Base-by-base conservation (phyloP, 257 asterid genomes). In the Nicotiana noctiflora region DNA sequence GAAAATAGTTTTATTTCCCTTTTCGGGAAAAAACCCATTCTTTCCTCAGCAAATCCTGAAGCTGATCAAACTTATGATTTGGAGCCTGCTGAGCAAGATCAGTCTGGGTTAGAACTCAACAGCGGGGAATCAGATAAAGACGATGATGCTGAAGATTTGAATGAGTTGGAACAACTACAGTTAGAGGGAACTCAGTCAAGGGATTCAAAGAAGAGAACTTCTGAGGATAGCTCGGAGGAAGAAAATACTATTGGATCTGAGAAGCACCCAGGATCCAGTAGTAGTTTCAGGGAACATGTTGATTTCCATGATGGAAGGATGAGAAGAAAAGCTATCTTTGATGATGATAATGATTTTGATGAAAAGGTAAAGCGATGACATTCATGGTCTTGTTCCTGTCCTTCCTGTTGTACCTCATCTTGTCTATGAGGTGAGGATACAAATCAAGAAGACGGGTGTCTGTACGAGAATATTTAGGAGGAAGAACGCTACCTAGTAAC, bases 271-370 rank as follows among this genome's bases (percentile, higher is more conserved):
- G 85, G 85, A 9, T 57, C 82, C 19, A 77, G 77, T 79, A 64
- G 77, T 87, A 81, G 87, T 80, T 81, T 90, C 18, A 81, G 79
- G 74, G 98, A 93, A 83, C 88, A 89, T 56, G 77, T 86, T 83
- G 97, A 91, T 85, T 66, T 88, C 79, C 88, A 82, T 80, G 98
- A 88, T 6, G 98, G 98, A 87, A 94, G 99, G 87, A 85, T 88
- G 92, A 91, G 99, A 84, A 94, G 99, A 84, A 92, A 88, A 92
- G 97, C 97, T 82, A 86, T 91, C 83, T 96, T 93, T 87, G 92
- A 66, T 80, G 86, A 91, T 89, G 98, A 87, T 72, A 80, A 76
- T 84, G 90, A 88, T 72, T 56, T 79, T 59, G 82, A 86, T 80
- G 82, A 67, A 37, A 81, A 86, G 97, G 97, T 92, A 88, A 56